Conservation (phyloP, 345 rosid species). For the Acer yangbiense region DNA sequence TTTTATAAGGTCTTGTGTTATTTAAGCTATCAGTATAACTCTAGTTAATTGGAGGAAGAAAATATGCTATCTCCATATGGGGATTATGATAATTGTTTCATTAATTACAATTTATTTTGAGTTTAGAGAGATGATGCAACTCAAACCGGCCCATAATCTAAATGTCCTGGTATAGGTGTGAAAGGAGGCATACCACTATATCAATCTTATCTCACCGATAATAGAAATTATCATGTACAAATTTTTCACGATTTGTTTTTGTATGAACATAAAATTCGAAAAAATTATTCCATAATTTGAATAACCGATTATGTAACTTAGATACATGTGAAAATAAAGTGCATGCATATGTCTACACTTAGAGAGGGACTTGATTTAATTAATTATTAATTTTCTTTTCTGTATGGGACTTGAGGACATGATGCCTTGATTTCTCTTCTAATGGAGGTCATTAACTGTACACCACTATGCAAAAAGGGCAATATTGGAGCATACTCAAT, state of each 20-base stretch:
- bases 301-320: no score
- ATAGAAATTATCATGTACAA: no score
- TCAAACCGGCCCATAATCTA: no score
- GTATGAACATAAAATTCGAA: no score
- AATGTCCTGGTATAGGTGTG: no score
- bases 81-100: neutral
- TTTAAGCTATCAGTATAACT: neutral
- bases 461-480: conserved; percentile 12
- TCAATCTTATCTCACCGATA: no score
- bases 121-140: no score
- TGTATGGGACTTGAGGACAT: neutral
- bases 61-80: neutral
- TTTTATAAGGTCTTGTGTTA: neutral
- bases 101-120: neutral
- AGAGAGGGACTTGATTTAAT: neutral
- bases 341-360: neutral
- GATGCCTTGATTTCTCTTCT: conserved; percentile 9
- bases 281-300: no score
- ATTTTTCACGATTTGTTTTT: no score
- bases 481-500: conserved; percentile 7
- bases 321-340: neutral
- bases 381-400: neutral
- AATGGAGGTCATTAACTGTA: conserved; percentile 12
- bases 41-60: conserved; percentile 2
- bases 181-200: no score